Evolutionary conservation across 148 eudicot species (phyloP).

Genomic region (Camellia lanceoleosa): DNA sequence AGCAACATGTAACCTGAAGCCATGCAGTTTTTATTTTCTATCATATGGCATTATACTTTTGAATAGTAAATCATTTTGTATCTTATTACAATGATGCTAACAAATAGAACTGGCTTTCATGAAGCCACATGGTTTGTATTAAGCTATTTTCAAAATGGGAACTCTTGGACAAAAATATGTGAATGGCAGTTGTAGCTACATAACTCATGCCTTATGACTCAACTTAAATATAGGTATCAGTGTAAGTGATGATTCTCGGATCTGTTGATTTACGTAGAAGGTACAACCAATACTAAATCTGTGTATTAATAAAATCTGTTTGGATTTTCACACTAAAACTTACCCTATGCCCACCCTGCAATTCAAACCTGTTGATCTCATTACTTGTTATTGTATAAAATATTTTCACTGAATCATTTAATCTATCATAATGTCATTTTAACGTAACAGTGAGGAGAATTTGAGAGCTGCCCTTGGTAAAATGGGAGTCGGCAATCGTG

Average conservation of each 20-base stretch:
- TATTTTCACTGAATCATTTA: too few species aligned
- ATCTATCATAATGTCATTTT: not conserved
- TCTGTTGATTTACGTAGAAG: not conserved
- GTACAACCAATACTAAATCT: too few species aligned
- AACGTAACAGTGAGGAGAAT: conserved; percentile 71
- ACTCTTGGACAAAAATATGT: not conserved
- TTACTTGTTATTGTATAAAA: conserved; percentile 3
- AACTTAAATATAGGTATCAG: not conserved
- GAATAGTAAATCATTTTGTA: not conserved
- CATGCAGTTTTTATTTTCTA: too few species aligned
- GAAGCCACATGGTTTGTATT: not conserved
- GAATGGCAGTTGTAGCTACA: not conserved
- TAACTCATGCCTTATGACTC: not conserved
- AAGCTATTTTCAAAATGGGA: not conserved
- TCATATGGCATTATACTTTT: not conserved
- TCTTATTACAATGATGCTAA: not conserved
- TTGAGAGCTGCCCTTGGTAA: conserved; percentile 80
- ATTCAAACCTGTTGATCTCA: conserved; percentile 2
- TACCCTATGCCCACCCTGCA: not conserved
- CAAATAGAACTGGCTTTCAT: not conserved
- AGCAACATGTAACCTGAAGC: not conserved
- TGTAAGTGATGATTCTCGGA: not conserved
- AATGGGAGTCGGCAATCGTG: conserved; percentile 67
- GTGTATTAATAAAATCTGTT: too few species aligned
- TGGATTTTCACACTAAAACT: not conserved